A percentile compares a stretch with the other conserved stretches of the same genome.
Evolutionary conservation across 352 stramenopile species (phyloP).

Genomic region (Bremia lactucae): DNA sequence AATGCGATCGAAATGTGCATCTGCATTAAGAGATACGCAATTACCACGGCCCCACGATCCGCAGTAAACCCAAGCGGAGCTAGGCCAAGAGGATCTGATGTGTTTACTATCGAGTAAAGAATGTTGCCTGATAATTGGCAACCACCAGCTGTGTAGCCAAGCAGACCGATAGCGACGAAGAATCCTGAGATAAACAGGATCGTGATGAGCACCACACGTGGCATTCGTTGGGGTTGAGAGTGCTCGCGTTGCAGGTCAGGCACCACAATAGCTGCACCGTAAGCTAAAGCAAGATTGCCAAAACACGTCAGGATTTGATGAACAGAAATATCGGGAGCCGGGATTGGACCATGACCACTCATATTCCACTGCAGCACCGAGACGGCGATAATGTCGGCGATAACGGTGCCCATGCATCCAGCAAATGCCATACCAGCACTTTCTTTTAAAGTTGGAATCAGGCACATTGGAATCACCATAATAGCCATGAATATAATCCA

Average conservation of each 20-base stretch:
- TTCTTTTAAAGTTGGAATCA: conserved; percentile 24
- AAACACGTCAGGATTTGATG: conserved; percentile 38
- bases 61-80: conserved; percentile 34
- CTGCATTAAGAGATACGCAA: conserved; percentile 51
- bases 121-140: conserved; percentile 50
- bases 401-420: conserved; percentile 32
- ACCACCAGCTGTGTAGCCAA: conserved; percentile 32
- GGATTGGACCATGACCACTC: conserved; percentile 28
- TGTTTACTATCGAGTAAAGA: conserved; percentile 41
- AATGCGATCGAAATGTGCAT: conserved; percentile 39
- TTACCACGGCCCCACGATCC: conserved; percentile 31
- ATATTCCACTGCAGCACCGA: conserved; percentile 34
- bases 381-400: conserved; percentile 35
- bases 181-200: conserved; percentile 37
- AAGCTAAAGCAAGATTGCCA: conserved; percentile 38
- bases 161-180: conserved; percentile 30
- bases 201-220: conserved; percentile 37
- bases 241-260: conserved; percentile 44
- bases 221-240: conserved; percentile 36
- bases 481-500: conserved; percentile 2
- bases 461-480: conserved; percentile 9
- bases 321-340: conserved; percentile 25
- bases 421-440: conserved; percentile 25
- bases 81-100: conserved; percentile 12
- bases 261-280: conserved; percentile 43